Percentiles rank a stretch among this genome's conserved stretches.
Conservation (phyloP, 2,329 filamentous ascomycete genomes). For the Phoma sp. region DNA sequence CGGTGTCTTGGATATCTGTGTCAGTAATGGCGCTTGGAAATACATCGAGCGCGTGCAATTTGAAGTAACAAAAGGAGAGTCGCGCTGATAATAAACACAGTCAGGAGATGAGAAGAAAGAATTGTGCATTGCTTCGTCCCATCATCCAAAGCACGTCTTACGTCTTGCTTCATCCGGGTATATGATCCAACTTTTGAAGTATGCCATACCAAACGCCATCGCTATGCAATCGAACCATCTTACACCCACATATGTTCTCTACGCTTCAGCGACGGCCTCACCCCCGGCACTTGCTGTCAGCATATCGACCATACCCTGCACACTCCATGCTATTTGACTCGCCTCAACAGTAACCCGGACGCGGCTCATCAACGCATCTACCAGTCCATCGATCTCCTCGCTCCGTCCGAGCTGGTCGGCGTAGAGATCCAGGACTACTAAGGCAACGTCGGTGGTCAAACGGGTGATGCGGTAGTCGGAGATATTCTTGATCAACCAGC, state of each 20-base stretch:
- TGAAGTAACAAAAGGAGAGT: no score
- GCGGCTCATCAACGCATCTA: constrained; percentile 70
- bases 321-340: constrained; percentile 81
- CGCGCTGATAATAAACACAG: no score
- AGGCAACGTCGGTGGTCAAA: constrained; percentile 81
- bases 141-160: constrained; percentile 32
- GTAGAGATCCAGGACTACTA: constrained; percentile 87
- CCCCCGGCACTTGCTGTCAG: constrained; percentile 65
- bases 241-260: background rate
- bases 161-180: constrained; percentile 25
- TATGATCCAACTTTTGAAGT: constrained; percentile 14
- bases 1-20: background rate
- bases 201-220: constrained; percentile 39
- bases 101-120: background rate
- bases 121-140: constrained; percentile 20
- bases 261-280: constrained; percentile 21
- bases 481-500: constrained; percentile 82
- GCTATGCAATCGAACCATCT: constrained; percentile 38
- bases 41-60: no score
- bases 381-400: constrained; percentile 71
- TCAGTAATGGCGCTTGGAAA: no score
- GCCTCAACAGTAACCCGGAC: constrained; percentile 81
- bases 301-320: constrained; percentile 87
- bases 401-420: constrained; percentile 78
- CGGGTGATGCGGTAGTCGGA: constrained; percentile 80